Evolutionary conservation across 225 moss, liverwort and hornwort genomes (phyloP).

Genomic region (Thuidium tamariscinum): DNA sequence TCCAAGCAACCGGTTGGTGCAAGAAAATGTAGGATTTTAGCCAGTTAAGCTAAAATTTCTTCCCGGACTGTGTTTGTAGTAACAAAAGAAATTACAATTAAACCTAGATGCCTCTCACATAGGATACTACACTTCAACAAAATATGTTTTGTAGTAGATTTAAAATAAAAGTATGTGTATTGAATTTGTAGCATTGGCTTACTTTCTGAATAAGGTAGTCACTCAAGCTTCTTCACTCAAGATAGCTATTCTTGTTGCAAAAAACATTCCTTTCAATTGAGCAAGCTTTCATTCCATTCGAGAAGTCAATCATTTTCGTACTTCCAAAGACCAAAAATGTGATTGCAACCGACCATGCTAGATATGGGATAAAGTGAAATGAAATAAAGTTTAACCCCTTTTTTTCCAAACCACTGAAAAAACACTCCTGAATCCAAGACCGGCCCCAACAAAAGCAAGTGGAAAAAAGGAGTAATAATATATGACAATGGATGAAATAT

Average conservation of each 20-base stretch:
- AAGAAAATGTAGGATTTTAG: too few relatives aligned
- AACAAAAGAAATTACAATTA: neutral
- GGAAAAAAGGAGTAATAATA: neutral
- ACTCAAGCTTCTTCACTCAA: neutral
- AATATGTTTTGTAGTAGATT: rapidly evolving
- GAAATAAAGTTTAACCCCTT: neutral
- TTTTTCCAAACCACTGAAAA: neutral
- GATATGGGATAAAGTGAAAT: neutral
- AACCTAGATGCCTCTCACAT: rapidly evolving
- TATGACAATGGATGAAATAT: neutral
- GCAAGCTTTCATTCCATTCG: neutral
- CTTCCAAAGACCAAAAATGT: neutral
- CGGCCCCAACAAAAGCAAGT: neutral
- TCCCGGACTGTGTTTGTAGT: too few relatives aligned
- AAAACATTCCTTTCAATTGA: neutral
- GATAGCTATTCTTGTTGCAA: neutral
- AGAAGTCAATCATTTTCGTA: neutral
- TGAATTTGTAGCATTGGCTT: neutral
- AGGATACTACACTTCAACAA: neutral
- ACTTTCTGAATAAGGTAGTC: rapidly evolving
- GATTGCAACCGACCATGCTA: neutral
- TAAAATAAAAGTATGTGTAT: neutral
- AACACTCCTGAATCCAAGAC: neutral
- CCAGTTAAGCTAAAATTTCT: too few relatives aligned
- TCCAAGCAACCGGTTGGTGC: too few relatives aligned